Base-by-base conservation (phyloP, 768 basidiomycete genomes). In the Trichaptum fuscoviolaceum region DNA sequence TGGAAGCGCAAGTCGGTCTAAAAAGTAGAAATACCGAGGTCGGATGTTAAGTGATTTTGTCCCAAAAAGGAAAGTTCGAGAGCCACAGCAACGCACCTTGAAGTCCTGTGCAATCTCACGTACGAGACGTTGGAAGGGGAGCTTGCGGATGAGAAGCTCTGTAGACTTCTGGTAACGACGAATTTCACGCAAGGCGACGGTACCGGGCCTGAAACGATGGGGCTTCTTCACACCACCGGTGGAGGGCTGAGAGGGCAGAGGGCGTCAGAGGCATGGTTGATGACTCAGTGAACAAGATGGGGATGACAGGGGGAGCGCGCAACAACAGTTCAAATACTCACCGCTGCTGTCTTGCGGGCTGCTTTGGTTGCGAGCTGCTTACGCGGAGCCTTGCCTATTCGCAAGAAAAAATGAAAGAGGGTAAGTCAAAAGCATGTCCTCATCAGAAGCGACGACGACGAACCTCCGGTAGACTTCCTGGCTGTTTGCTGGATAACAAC, bases 171-270 rank as follows among this genome's bases (percentile, higher is more conserved):
- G 95, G 85, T 98, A 97, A 79, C 95, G 87, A 76, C 96, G 84
- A 74, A 98, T 98, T 82, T 98, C 96, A 86, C 96, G 95, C 71
- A 99, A 94, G 71, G 96, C 96, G 84, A 99, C 96, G 71, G 96
- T 99, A 84, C 96, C 92, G 72, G 92, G 92, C 75, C 92, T 87
- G 90, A 96, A 98, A 77, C 96, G 85, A 80, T 99, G 96, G 68
- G 96, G 96, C 85, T 99, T 99, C 96, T 99, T 99, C 74, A 97
- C 95, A 88, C 95, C 95, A 81, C 95, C 95, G 69, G 95, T 91
- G 66, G 91, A 86, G 66, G 91, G 85, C 86, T 88, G 65, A 57
- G 1, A 18, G 59, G 59, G 59, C 24, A 62, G 12, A 63, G 24
- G 66, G 26, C 17, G 8, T 24, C n/a, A 35, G n/a, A 52, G 27